Evolutionary conservation across 352 stramenopile genomes (phyloP), one percentile per base, ranked within the genome.

Genomic region (Globisporangium middletonii): DNA sequence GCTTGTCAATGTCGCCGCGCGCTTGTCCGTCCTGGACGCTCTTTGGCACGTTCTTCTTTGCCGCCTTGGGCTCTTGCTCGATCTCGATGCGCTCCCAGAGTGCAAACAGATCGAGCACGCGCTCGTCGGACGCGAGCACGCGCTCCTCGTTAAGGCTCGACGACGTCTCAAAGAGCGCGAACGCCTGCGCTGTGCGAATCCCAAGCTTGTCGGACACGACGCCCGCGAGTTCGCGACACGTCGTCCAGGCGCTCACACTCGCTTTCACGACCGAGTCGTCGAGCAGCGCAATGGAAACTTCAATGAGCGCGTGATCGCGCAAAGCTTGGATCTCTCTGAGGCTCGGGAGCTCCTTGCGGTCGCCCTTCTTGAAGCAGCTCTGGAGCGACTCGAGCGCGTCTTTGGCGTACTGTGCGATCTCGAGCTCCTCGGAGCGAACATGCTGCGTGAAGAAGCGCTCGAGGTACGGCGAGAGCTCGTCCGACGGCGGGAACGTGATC

Each of bases 71-170:
- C 3, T 75, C 63, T 53, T 71, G 64, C 42, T 86, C 78, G 12
- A 71, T 63, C 19, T 68, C 63, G 12, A 86, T 71, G 37, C 83
- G 69, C 49, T 92, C 73, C 84, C 84, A 94, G 57, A 89, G 75
- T 6, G 84, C 71, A 8, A 87, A 72, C 13, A 92, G 55, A 59
- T 92, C 84, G 41, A 92, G 60, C 26, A 94, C 65, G 35, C 84
- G 79, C 41, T 91, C 83, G 43, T 86, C 72, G 8, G 71, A 51
- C 7, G 88, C 77, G 3, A 89, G 58, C 7, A 79, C 67, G 15
- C 75, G 67, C 60, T 92, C 80, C 54, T 89, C 74, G 4, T 66
- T 71, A 3, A 68, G 57, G 23, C 60, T 63, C 1, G 68, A 75
- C 0, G 75, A 9, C 15, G 18, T 51, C 62, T 94, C 80, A 60